Percentiles rank a stretch among this genome's conserved stretches.
Evolutionary conservation across 1,284 basidiomycete species (phyloP).

Genomic region (Cryptococcus sp.): DNA sequence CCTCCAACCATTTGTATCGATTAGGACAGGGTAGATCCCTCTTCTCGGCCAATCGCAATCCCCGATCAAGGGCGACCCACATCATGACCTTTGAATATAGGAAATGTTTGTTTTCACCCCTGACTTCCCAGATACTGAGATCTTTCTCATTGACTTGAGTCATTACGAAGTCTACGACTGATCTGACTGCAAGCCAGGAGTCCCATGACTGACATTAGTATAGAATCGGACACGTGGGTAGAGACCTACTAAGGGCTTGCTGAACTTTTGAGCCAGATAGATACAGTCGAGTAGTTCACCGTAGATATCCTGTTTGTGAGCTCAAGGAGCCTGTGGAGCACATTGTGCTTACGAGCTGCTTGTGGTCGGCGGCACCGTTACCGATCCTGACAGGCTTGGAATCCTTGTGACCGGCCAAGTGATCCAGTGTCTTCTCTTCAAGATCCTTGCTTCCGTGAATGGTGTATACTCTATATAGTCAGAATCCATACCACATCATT

Average conservation of each 20-base stretch:
- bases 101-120: constrained; percentile 75
- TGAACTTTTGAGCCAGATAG: constrained; percentile 78
- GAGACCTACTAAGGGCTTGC: constrained; percentile 53
- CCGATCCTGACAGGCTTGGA: constrained; percentile 63
- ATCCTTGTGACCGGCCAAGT: constrained; percentile 80
- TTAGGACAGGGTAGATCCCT: constrained; percentile 56
- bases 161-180: constrained; percentile 49
- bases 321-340: not conserved
- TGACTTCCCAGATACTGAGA: constrained; percentile 73
- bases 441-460: constrained; percentile 65
- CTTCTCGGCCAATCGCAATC: constrained; percentile 83
- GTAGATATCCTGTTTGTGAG: constrained; percentile 68
- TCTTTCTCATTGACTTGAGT: constrained; percentile 40
- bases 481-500: not conserved
- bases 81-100: constrained; percentile 90
- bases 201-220: constrained; percentile 55
- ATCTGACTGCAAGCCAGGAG: constrained; percentile 58
- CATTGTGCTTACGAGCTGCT: constrained; percentile 63
- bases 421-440: constrained; percentile 73
- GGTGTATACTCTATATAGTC: constrained; percentile 45
- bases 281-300: constrained; percentile 88
- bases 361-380: constrained; percentile 82
- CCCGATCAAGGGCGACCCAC: constrained; percentile 89
- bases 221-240: not conserved
- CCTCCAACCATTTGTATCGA: constrained; percentile 61